Conservation (phyloP, 176 grass and related monocot genomes). For the Musa itinerans region DNA sequence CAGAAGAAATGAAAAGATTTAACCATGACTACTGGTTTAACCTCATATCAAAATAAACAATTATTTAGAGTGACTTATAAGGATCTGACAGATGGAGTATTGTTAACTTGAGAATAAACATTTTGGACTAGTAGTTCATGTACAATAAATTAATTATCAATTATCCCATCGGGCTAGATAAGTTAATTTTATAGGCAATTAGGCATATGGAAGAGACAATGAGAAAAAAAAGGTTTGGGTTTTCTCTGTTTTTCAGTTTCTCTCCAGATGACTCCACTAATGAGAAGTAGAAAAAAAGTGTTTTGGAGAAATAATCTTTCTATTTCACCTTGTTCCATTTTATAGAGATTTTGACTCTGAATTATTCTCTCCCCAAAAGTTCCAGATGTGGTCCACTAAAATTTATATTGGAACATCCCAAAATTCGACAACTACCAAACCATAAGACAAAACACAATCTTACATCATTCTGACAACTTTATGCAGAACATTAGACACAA, state of each 20-base stretch:
- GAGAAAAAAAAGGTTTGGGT: neutral
- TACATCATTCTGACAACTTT: too few species aligned
- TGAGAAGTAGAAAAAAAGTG: neutral
- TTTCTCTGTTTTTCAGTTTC: neutral
- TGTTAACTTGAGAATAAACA: too few species aligned
- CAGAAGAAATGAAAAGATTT: too few species aligned
- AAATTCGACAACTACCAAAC: neutral
- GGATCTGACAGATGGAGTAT: too few species aligned
- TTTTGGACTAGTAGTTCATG: too few species aligned
- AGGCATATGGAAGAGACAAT: neutral
- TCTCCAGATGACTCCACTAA: neutral
- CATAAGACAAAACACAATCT: neutral
- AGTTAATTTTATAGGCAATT: neutral
- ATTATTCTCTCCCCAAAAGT: neutral
- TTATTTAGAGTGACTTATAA: too few species aligned
- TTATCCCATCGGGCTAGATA: neutral
- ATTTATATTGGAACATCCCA: neutral
- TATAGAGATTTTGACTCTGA: neutral
- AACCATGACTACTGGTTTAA: too few species aligned
- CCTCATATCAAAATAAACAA: too few species aligned
- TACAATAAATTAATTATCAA: too few species aligned
- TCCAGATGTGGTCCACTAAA: neutral
- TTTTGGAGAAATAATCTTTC: neutral
- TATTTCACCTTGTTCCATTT: neutral
- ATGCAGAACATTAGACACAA: neutral